A percentile compares a stretch with the other conserved stretches of the same genome.
phyloP scores from a whole-genome alignment of 805 yeast genomes.

The Kodamaea lidongshanica region DNA sequence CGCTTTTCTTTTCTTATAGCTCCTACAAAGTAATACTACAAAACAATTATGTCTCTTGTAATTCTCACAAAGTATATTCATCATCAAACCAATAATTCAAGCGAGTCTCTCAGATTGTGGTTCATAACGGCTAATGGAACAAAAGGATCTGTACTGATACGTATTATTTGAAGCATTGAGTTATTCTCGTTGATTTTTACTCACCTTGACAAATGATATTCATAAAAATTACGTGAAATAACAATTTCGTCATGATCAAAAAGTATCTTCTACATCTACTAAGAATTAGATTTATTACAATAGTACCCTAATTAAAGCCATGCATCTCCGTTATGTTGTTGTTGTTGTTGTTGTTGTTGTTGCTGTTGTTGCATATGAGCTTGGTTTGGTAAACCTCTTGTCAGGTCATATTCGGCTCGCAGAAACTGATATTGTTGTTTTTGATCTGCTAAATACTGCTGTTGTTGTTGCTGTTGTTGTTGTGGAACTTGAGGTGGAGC shows the following conservation, averaged over 20 bases:
- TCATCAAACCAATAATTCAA: too few relatives aligned
- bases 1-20: slow-evolving; percentile 3
- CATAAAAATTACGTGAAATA: too few relatives aligned
- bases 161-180: slow-evolving; percentile 1
- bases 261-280: too few relatives aligned
- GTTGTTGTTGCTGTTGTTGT: neutral
- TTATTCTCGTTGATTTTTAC: too few relatives aligned
- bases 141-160: neutral
- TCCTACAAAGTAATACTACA: slow-evolving; percentile 3
- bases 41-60: too few relatives aligned
- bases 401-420: slow-evolving; percentile 6
- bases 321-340: slow-evolving; percentile 14
- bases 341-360: slow-evolving; percentile 26
- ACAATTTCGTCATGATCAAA: too few relatives aligned
- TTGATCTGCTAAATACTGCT: neutral
- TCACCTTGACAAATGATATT: too few relatives aligned
- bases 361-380: slow-evolving; percentile 29
- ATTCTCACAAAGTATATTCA: too few relatives aligned
- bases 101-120: too few relatives aligned
- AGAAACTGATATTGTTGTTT: slow-evolving; percentile 4
- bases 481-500: slow-evolving; percentile 1
- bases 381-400: too few relatives aligned
- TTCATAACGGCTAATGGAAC: too few relatives aligned
- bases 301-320: slow-evolving; percentile 8
- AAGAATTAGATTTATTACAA: too few relatives aligned